These are phyloP conservation scores for Solanum sparsipilum DNA, from an alignment of 257 asterid genomes.

Conservation along the genomic window DNA sequence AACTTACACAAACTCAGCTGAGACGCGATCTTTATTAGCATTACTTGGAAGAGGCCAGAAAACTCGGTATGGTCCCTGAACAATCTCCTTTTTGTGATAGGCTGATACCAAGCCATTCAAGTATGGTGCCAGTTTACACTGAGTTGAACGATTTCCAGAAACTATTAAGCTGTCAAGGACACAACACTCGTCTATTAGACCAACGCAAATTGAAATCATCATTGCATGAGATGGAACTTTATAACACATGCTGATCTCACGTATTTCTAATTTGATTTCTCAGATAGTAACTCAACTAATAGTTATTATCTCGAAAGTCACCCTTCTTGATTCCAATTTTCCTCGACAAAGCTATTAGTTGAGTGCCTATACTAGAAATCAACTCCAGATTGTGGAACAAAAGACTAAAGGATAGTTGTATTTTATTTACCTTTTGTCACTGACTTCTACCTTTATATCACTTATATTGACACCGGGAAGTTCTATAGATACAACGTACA, in stretches of 20 bases:
- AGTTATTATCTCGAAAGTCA: background rate
- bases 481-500: constrained; percentile 47
- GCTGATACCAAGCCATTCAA: constrained; percentile 23
- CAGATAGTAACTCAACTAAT: background rate
- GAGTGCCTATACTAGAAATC: background rate
- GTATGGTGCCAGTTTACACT: constrained; percentile 10
- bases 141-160: constrained; percentile 41
- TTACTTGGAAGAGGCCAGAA: constrained; percentile 71
- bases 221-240: background rate
- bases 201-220: background rate
- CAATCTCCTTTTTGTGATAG: constrained; percentile 54
- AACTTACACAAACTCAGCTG: constrained; percentile 79
- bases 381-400: background rate
- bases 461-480: constrained; percentile 55
- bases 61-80: constrained; percentile 51
- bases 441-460: constrained; percentile 56
- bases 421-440: constrained; percentile 33
- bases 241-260: background rate
- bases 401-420: background rate
- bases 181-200: background rate
- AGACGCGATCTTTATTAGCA: constrained; percentile 39
- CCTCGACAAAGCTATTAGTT: background rate
- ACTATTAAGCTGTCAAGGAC: constrained; percentile 48
- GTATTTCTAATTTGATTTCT: no score
- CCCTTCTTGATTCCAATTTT: no score